phyloP scores from a whole-genome alignment of 2,329 filamentous ascomycete genomes.

The Lecanicillium sp. region DNA sequence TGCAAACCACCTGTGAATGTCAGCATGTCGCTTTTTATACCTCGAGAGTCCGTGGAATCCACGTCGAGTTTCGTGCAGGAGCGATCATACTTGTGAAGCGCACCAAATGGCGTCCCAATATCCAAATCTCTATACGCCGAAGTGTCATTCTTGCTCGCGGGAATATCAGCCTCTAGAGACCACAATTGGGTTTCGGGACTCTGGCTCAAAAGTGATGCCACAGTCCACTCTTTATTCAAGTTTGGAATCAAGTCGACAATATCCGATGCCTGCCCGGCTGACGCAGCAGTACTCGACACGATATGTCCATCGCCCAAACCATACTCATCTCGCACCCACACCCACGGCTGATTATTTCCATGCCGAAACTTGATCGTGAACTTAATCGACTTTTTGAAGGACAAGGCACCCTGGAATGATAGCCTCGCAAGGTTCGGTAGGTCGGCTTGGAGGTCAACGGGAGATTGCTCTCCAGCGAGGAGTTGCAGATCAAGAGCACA shows the following conservation, averaged over 20 bases:
- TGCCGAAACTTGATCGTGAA: conserved; percentile 69
- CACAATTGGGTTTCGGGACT: conserved; percentile 63
- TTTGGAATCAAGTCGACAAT: conserved; percentile 49
- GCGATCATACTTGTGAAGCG: conserved; percentile 40
- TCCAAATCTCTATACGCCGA: conserved; percentile 49
- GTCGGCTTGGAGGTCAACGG: conserved; percentile 43
- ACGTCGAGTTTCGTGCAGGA: background rate
- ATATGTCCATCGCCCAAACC: conserved; percentile 58
- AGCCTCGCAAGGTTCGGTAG: conserved; percentile 23
- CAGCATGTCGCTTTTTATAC: too few relatives aligned
- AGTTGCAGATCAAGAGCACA: conserved; percentile 39
- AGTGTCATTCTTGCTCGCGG: conserved; percentile 45
- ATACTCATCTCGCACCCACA: conserved; percentile 61
- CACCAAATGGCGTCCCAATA: conserved; percentile 56
- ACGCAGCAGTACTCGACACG: conserved; percentile 28
- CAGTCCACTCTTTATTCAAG: conserved; percentile 47
- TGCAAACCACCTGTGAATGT: conserved; percentile 61
- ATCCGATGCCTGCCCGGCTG: conserved; percentile 22
- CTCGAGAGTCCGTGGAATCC: too few relatives aligned
- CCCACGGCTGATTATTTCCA: conserved; percentile 48
- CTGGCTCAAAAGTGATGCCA: conserved; percentile 53
- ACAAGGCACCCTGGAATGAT: conserved; percentile 48
- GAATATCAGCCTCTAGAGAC: conserved; percentile 52
- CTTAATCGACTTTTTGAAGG: conserved; percentile 39
- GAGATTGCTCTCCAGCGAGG: conserved; percentile 18